Evolutionary conservation across 2,329 filamentous ascomycete genomes (phyloP).

Genomic region (Magnaporthiopsis rhizophila): DNA sequence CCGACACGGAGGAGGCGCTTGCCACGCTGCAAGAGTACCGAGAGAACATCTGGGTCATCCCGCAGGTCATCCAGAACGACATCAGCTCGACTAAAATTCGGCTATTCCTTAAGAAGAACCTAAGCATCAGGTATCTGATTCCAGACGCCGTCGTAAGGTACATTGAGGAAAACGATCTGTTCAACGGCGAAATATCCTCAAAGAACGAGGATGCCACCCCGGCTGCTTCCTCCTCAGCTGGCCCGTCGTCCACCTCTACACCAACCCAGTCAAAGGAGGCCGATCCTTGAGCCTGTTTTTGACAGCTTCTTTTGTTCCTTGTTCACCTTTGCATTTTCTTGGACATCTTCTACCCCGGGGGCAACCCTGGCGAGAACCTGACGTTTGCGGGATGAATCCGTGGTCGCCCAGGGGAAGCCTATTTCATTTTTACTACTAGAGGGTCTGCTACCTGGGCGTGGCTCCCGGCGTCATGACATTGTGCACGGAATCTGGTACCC

Average conservation of each 20-base stretch:
- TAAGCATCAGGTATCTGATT: conserved; percentile 67
- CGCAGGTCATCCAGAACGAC: conserved; percentile 81
- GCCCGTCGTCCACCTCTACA: too few species aligned
- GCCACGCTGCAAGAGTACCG: conserved; percentile 75
- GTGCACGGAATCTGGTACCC: too few species aligned
- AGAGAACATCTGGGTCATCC: conserved; percentile 80
- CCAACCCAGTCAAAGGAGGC: too few species aligned
- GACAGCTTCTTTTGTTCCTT: background rate
- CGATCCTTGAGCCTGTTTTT: background rate
- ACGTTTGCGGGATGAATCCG: too few species aligned
- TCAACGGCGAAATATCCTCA: conserved; percentile 5
- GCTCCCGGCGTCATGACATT: too few species aligned
- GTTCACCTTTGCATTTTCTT: background rate
- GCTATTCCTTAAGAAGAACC: conserved; percentile 67
- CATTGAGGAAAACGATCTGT: conserved; percentile 8
- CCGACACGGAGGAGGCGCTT: conserved; percentile 80
- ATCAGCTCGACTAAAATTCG: conserved; percentile 75
- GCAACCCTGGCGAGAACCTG: too few species aligned
- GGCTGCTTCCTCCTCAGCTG: background rate
- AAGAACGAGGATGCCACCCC: conserved; percentile 4
- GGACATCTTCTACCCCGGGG: too few species aligned
- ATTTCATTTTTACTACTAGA: too few species aligned
- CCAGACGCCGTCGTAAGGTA: conserved; percentile 12
- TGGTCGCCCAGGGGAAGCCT: too few species aligned
- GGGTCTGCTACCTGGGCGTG: too few species aligned